Evolutionary conservation across 176 grass and related monocot species (phyloP).

Genomic region (Chloris gayana): DNA sequence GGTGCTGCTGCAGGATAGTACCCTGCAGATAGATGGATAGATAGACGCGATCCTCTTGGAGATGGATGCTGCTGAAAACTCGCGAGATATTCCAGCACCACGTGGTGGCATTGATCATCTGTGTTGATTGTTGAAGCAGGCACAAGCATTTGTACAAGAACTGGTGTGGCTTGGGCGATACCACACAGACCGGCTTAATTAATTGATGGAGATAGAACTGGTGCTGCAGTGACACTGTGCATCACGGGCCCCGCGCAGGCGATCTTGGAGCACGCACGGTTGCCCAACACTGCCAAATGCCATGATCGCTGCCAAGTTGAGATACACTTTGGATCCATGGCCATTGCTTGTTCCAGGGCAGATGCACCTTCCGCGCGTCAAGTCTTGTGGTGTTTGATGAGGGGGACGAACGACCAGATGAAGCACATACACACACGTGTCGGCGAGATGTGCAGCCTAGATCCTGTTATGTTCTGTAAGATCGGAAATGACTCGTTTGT

Average conservation of each 20-base stretch:
- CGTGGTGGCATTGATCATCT: neutral
- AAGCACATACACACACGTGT: too few relatives aligned
- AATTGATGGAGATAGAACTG: neutral
- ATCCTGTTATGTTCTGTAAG: too few relatives aligned
- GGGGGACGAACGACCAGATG: too few relatives aligned
- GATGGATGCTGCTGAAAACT: neutral
- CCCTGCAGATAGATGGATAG: neutral
- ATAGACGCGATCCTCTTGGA: constrained; percentile 1
- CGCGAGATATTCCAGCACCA: constrained; percentile 7
- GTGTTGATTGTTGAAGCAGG: neutral
- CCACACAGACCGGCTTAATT: neutral
- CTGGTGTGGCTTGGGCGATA: too few relatives aligned
- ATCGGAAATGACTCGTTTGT: too few relatives aligned
- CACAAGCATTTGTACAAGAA: neutral
- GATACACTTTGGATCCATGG: neutral
- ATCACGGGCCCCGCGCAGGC: neutral
- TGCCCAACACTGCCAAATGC: neutral
- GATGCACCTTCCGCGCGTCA: too few relatives aligned
- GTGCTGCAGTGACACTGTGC: neutral
- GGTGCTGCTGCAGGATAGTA: neutral
- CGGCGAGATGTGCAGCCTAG: too few relatives aligned
- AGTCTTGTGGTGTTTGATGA: too few relatives aligned
- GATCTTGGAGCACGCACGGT: constrained; percentile 14
- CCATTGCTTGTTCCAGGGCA: too few relatives aligned
- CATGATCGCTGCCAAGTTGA: neutral